A percentile compares a stretch with the other conserved stretches of the same genome.
Evolutionary conservation across 768 basidiomycete genomes (phyloP).

Genomic region (Mycena kentingensis): DNA sequence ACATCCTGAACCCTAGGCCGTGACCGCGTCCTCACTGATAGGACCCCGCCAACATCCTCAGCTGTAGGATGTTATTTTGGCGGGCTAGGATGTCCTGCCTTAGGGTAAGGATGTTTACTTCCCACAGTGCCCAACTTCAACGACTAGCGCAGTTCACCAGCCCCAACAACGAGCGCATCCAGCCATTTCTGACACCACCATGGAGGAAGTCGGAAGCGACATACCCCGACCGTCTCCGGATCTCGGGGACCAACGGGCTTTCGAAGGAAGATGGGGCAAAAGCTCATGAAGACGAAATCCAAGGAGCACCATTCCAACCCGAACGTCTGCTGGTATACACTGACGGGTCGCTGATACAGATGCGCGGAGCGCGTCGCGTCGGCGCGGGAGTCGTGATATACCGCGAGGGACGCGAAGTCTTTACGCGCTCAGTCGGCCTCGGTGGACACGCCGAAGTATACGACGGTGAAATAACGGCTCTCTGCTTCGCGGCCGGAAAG

Average conservation of each 20-base stretch:
- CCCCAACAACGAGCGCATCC: neutral
- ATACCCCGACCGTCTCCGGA: neutral
- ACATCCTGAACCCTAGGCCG: too few species aligned
- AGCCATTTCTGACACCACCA: neutral
- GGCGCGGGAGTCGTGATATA: conserved; percentile 8
- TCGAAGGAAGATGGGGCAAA: neutral
- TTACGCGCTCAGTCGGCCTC: neutral
- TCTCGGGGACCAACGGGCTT: too few species aligned
- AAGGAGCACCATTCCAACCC: neutral
- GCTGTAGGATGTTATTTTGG: too few species aligned
- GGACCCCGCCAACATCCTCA: too few species aligned
- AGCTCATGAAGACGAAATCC: neutral
- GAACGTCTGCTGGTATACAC: conserved; percentile 5
- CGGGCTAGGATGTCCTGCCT: too few species aligned
- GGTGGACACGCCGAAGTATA: conserved; percentile 5
- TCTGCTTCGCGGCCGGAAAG: neutral
- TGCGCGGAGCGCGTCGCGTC: conserved; percentile 2
- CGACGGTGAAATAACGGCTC: neutral
- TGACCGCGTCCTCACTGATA: too few species aligned
- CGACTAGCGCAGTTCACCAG: neutral
- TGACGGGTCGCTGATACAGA: conserved; percentile 3
- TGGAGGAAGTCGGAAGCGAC: neutral
- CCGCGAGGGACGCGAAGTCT: neutral
- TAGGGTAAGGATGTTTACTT: too few species aligned
- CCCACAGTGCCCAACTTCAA: neutral